A percentile compares a stretch with the other conserved stretches of the same genome.
These are phyloP conservation scores for Rhodotorula kratochvilovae DNA, from an alignment of 768 basidiomycete species.

Conservation along the genomic window DNA sequence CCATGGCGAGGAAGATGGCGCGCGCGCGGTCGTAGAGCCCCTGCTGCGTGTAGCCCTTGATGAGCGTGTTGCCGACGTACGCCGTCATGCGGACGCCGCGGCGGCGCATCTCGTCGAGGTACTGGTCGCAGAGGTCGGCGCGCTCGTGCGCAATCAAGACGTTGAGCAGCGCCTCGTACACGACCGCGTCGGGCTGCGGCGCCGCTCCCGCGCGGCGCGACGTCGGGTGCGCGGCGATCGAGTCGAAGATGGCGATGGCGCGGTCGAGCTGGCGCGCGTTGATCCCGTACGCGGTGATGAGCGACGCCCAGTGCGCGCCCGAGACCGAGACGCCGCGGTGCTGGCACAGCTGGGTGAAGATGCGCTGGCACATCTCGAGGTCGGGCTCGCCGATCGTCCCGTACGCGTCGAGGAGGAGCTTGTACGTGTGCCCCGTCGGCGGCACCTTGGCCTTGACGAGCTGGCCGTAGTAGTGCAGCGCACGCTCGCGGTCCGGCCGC, in stretches of 20 bases:
- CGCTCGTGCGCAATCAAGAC: slow-evolving; percentile 73
- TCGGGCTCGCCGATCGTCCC: slow-evolving; percentile 72
- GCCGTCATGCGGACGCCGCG: slow-evolving; percentile 81
- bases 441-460: slow-evolving; percentile 60
- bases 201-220: slow-evolving; percentile 42
- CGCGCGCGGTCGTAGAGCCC: slow-evolving; percentile 70
- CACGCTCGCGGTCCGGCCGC: slow-evolving; percentile 75
- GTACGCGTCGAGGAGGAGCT: slow-evolving; percentile 86
- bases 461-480: slow-evolving; percentile 68
- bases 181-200: slow-evolving; percentile 68
- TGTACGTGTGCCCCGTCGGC: slow-evolving; percentile 90
- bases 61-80: slow-evolving; percentile 81
- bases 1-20: slow-evolving; percentile 69
- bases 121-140: slow-evolving; percentile 68
- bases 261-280: slow-evolving; percentile 69
- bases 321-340: slow-evolving; percentile 55
- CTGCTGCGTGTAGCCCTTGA: slow-evolving; percentile 59
- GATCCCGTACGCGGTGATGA: slow-evolving; percentile 85
- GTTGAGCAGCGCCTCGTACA: slow-evolving; percentile 85
- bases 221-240: slow-evolving; percentile 59
- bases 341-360: slow-evolving; percentile 60
- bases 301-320: slow-evolving; percentile 70
- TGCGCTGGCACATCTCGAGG: slow-evolving; percentile 62
- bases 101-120: slow-evolving; percentile 59
- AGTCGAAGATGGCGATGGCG: slow-evolving; percentile 71